Evolutionary conservation across 305 asterid species (phyloP), one percentile per base, ranked within the genome.

Genomic region (Fraxinus velutina): DNA sequence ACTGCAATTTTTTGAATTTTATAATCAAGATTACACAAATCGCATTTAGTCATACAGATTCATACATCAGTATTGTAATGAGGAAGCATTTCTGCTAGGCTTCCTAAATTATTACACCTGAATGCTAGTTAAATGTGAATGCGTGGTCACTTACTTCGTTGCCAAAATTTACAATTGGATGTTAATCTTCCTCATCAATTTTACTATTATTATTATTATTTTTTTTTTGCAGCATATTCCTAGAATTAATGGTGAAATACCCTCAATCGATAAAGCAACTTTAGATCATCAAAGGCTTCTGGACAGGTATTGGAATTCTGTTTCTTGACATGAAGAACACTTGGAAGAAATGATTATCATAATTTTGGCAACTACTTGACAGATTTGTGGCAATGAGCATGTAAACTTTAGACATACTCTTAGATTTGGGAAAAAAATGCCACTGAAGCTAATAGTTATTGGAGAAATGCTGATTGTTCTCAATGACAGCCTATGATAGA

Each of bases 251-350:
- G 99, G 99, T 36, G 97, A 93, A 84, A 93, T 93, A 88, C 98
- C 99, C 15, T 93, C 98, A 6, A 44, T 91, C 55, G 97, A 95
- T 82, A 97, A 91, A 87, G 97, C 99, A 86, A 93, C 94, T 86
- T 84, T 90, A 81, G 99, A 93, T 89, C 98, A 92, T 89, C 95
- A 92, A 89, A 91, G 98, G 91, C 98, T 95, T 86, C 90, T 92
- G 62, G 91, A 92, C 87, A 91, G 99, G 99, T 95, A 90, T 82
- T 76, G 57, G 64, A 78, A 66, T 64, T 66, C 73, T 50, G 68
- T 72, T 15, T 29, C 78, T 52, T 62, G 36, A 30, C 29, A 10
- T 66, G 72, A 81, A 8, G 80, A 64, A 24, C 6, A 24, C 17
- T 24, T 8, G 5, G 5, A 24, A 3, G 34, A 64, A 22, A 64